Evolutionary conservation across 2,329 filamentous ascomycete species (phyloP).

Genomic region (Penicillium sp.): DNA sequence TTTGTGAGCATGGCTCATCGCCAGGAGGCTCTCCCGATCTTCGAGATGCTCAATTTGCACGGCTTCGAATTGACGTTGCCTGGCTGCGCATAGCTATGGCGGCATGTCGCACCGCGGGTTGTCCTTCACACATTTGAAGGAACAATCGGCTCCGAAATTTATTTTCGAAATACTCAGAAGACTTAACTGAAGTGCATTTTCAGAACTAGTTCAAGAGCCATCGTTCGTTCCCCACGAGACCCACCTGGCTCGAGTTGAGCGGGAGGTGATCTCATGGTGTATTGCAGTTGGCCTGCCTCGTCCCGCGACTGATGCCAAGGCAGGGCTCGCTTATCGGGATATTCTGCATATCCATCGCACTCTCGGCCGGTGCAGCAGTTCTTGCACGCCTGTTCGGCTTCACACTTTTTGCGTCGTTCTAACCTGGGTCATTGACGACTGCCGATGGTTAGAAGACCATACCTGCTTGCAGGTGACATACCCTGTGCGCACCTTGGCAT

Average conservation of each 20-base stretch:
- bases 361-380: neutral
- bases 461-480: neutral
- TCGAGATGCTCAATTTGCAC: neutral
- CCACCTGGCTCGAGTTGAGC: neutral
- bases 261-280: neutral
- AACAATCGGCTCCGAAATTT: neutral
- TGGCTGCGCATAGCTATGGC: neutral
- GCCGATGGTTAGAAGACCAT: too few species aligned
- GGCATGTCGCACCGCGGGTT: neutral
- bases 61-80: neutral
- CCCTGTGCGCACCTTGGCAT: neutral
- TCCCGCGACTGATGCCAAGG: neutral
- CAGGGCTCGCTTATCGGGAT: neutral
- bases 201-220: neutral
- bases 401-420: neutral
- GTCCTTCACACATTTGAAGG: neutral
- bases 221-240: neutral
- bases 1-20: neutral
- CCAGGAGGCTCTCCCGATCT: neutral
- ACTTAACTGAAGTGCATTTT: neutral
- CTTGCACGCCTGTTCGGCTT: neutral
- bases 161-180: neutral
- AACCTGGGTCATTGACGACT: too few species aligned
- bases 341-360: neutral
- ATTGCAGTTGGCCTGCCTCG: neutral